These are phyloP conservation scores for Penicillium nordicum DNA, from an alignment of 2,329 filamentous ascomycete species.

Conservation along the genomic window DNA sequence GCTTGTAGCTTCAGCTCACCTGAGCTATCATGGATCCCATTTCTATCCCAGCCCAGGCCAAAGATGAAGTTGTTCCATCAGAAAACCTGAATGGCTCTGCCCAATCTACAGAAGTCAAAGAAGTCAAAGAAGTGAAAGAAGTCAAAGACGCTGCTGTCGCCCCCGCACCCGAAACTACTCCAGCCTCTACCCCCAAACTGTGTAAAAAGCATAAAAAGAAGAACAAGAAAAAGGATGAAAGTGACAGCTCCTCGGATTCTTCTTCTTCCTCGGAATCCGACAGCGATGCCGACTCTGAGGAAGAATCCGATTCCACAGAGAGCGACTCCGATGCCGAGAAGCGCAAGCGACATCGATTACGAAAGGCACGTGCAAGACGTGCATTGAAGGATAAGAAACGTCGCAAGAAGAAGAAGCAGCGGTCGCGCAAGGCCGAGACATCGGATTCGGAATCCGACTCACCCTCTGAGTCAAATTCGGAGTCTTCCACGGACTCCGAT, in stretches of 20 bases:
- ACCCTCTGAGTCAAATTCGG: constrained; percentile 24
- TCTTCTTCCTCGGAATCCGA: constrained; percentile 23
- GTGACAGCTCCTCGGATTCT: constrained; percentile 19
- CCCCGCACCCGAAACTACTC: constrained; percentile 23
- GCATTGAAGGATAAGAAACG: constrained; percentile 25
- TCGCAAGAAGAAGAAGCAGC: constrained; percentile 38
- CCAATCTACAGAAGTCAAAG: constrained; percentile 12
- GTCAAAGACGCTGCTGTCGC: constrained; percentile 10
- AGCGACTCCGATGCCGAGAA: constrained; percentile 25
- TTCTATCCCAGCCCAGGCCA: constrained; percentile 25
- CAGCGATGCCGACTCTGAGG: constrained; percentile 18
- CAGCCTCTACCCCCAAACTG: constrained; percentile 15
- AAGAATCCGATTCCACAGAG: constrained; percentile 3
- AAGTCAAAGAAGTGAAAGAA: background rate
- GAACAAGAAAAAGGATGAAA: constrained; percentile 13
- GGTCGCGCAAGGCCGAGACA: constrained; percentile 30
- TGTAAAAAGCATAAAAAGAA: constrained; percentile 36
- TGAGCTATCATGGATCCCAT: constrained; percentile 19
- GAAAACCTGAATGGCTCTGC: constrained; percentile 24
- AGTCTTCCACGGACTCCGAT: constrained; percentile 28
- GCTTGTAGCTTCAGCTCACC: background rate
- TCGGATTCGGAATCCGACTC: constrained; percentile 14
- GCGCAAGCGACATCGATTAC: constrained; percentile 35
- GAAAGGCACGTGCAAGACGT: constrained; percentile 38
- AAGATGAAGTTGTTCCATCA: constrained; percentile 28